These are phyloP conservation scores for Botrytis paeoniae DNA, from an alignment of 2,329 filamentous ascomycete species.

Conservation along the genomic window DNA sequence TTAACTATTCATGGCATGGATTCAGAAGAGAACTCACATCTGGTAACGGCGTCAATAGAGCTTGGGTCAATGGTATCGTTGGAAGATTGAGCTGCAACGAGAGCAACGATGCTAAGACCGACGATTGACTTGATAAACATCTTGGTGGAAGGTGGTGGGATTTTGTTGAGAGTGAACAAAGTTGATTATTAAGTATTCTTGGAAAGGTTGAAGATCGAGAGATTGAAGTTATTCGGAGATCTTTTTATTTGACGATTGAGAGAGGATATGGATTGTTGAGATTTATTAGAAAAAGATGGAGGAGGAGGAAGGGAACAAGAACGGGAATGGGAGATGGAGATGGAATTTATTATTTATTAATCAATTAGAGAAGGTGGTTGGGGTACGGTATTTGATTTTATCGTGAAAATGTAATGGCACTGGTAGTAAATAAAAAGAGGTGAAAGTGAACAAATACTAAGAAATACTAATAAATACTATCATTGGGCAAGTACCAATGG, in stretches of 20 bases:
- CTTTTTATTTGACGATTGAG: not conserved
- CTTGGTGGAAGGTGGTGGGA: constrained; percentile 16
- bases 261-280: not conserved
- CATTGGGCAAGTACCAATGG: not conserved
- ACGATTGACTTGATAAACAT: constrained; percentile 35
- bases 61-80: constrained; percentile 34
- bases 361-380: constrained; percentile 5
- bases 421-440: not conserved
- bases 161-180: constrained; percentile 8
- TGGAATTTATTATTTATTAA: not conserved
- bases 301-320: not conserved
- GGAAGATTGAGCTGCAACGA: constrained; percentile 25
- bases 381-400: constrained; percentile 9
- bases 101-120: constrained; percentile 33
- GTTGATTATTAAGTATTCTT: not conserved
- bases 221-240: not conserved
- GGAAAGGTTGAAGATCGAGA: not conserved
- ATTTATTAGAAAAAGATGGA: not conserved
- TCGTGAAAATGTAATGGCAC: not conserved
- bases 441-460: not conserved
- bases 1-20: not conserved
- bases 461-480: no score
- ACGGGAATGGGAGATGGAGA: not conserved
- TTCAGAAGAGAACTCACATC: constrained; percentile 26
- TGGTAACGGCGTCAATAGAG: constrained; percentile 23